Base-by-base conservation (phyloP, 2,329 filamentous ascomycete genomes). In the Ophiostoma tasmaniense region DNA sequence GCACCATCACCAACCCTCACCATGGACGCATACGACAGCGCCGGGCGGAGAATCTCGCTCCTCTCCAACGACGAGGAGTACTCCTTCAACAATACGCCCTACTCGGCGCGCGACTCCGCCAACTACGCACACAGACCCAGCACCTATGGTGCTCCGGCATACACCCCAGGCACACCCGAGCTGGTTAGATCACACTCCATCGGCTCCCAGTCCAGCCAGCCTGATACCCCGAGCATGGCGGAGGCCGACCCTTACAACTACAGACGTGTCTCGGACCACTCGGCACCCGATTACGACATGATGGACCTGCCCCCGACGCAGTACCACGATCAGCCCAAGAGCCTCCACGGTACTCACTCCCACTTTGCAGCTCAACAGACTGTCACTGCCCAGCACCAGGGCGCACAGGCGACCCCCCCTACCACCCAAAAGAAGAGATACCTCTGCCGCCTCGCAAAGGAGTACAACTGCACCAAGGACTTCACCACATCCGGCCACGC, bases 401-500 rank as follows among this genome's bases (percentile, higher is more conserved):
- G 20, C 42, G 17, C 2, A 0, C 6, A 20, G n/a, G 7, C 7
- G 42, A 20, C 17, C 20, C 17, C 42, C 4, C 14, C 42, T 8
- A 17, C 42, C 5, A 13, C 33, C 20, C 4, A 22, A n/a, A 76
- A 67, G 52, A 92, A 89, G 85, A 85, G 89, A 70, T 92, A 91
- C 74, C 89, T 89, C 1, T 93, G 90, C 77, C 88, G 89, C 30
- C 89, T 89, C 75, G 86, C 88, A 42, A 89, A 92, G 72, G 85
- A 84, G 67, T 89, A 87, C 73, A 85, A 87, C 55, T 94, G 91
- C 80, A 86, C 85, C 74, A 91, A 92, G 80, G 91, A 87, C 13
- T 94, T 94, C 76, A 93, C 91, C 70, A 94, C 91, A 2, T 93
- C 91, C 0, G 91, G 91, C 61, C 91, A 94, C 75, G 90, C 91